phyloP scores from a whole-genome alignment of 164 flowering plant species.

The Kalanchoe fedtschenkoi region DNA sequence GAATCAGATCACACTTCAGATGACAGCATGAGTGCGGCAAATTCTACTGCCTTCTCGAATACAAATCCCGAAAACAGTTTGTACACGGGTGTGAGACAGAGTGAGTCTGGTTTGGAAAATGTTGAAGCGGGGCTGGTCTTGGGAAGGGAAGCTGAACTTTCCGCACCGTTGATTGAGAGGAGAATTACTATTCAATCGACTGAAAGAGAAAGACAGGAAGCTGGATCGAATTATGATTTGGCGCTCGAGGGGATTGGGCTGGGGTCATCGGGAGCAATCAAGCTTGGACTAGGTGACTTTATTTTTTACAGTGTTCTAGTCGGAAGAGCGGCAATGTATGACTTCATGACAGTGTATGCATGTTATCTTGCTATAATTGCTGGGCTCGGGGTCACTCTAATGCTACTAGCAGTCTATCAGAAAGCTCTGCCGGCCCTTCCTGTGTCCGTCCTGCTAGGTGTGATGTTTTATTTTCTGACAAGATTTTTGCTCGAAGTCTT shows the following conservation, averaged over 20 bases:
- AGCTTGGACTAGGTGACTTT: constrained; percentile 90
- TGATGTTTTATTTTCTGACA: constrained; percentile 70
- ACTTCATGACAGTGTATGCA: constrained; percentile 91
- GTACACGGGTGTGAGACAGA: constrained; percentile 11
- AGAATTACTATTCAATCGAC: constrained; percentile 14
- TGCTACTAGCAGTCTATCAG: constrained; percentile 73
- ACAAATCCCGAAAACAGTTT: constrained; percentile 10
- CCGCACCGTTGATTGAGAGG: constrained; percentile 51
- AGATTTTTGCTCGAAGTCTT: constrained; percentile 66
- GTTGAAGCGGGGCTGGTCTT: constrained; percentile 32
- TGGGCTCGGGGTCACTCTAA: constrained; percentile 80
- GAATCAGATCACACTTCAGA: constrained; percentile 11
- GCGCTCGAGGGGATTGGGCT: constrained; percentile 79
- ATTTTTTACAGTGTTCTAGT: constrained; percentile 95
- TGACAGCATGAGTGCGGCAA: constrained; percentile 15
- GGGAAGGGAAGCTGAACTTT: constrained; percentile 27
- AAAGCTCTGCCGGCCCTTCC: constrained; percentile 98
- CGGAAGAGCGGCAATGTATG: constrained; percentile 97
- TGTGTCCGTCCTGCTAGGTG: constrained; percentile 76
- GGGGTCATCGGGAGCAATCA: constrained; percentile 87
- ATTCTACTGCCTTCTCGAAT: constrained; percentile 14
- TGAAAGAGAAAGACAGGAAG: constrained; percentile 18
- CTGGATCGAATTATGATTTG: constrained; percentile 23
- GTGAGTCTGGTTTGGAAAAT: constrained; percentile 23
- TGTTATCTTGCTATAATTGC: constrained; percentile 95